Evolutionary conservation across 306 rosid species (phyloP), one percentile per base, ranked within the genome.

Genomic region (Vicia villosa): DNA sequence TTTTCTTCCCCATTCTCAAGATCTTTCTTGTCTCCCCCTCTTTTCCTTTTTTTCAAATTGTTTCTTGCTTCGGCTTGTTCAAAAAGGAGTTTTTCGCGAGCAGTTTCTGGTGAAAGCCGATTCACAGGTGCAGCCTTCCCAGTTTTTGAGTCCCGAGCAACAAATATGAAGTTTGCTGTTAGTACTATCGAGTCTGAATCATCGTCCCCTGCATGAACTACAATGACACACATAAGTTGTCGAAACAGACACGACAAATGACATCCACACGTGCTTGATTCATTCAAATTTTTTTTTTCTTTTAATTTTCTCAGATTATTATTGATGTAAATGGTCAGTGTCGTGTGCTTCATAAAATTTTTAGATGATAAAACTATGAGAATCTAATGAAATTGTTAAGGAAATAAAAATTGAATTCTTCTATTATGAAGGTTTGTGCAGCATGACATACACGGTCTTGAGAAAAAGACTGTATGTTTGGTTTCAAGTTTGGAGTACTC

Each of bases 111-210:
- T 2, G 74, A 75, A 50, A 91, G 77, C 46, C 91, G 88, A 73
- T 94, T 94, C 46, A 94, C 99, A 12, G 86, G 88, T 68, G 97
- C 92, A 74, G 97, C 95, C 82, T 91, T 94, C 64, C 87, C 92
- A 12, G 95, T 91, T 79, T 85, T 64, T 32, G 90, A 90, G 83
- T 94, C 99, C 30, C 96, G 96, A 4, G 99, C 99, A 76, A 94
- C 99, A 60, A 91, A 94, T 79, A 86, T 94, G 88, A 94, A 94
- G 81, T 94, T 91, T 57, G 99, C 97, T 43, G 97, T 86, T 17
- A 94, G 82, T 61, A 84, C 91, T 42, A 83, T 81, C 8, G 70
- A 69, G 51, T 91, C 88, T 61, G 89, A 75, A 58, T 75, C 80
- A 62, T 68, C 75, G 61, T 66, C 75, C 37, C 74, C 91, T 78